A percentile compares a stretch with the other conserved stretches of the same genome.
Evolutionary conservation across 1,139 yeast species (phyloP).

Genomic region (Debaryomyces subglobosus): DNA sequence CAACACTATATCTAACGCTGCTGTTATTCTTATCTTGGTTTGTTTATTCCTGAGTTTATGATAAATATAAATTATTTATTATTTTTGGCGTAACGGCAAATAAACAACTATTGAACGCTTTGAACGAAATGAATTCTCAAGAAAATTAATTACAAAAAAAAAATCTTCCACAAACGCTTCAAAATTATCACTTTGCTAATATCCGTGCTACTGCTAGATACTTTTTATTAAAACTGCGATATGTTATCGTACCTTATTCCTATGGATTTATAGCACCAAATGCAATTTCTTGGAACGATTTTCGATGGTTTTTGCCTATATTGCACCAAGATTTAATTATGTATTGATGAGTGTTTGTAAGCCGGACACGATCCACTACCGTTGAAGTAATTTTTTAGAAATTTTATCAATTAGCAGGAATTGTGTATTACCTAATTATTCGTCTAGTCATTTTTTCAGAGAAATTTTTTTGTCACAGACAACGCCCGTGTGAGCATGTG

Average conservation of each 20-base stretch:
- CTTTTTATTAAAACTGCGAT: not conserved
- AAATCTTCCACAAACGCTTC: not conserved
- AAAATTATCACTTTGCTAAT: not conserved
- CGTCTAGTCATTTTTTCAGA: slow-evolving; percentile 3
- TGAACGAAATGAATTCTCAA: not conserved
- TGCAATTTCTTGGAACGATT: not conserved
- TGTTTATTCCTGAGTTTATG: not conserved
- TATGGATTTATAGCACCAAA: not conserved
- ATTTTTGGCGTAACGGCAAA: slow-evolving; percentile 5
- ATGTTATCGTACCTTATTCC: not conserved
- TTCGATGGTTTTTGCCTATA: not conserved
- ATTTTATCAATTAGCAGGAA: slow-evolving; percentile 3
- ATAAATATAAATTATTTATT: not conserved
- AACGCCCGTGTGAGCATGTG: not conserved
- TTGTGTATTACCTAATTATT: slow-evolving; percentile 6
- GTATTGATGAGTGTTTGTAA: not conserved
- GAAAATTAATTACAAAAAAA: slow-evolving; percentile 1
- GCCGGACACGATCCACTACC: not conserved
- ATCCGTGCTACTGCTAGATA: not conserved
- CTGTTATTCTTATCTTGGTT: not conserved
- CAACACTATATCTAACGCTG: slow-evolving; percentile 3
- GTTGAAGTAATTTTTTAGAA: not conserved
- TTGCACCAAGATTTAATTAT: not conserved
- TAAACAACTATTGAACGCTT: not conserved
- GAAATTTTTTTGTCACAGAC: not conserved